Evolutionary conservation across 2,329 filamentous ascomycete genomes (phyloP), one percentile per base, ranked within the genome.

Genomic region (Phialocephala sp.): DNA sequence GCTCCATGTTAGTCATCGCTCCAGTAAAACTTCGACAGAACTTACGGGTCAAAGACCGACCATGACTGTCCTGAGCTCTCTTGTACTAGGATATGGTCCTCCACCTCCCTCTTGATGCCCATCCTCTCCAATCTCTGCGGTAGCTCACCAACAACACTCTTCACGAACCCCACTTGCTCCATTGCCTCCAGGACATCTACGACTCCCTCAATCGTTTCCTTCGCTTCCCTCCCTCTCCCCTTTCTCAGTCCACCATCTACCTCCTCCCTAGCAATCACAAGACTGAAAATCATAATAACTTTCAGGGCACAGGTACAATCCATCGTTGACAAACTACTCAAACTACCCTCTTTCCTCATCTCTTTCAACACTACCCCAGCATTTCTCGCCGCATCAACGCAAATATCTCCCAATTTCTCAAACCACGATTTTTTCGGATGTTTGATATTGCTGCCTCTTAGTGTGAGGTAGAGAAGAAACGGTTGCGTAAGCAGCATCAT

Each of bases 101-200:
- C 24, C 39, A 22, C 41, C 35, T 68, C 64, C 9, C 55, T 65
- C 52, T 60, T 57, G 20, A 68, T 12, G 12, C 64, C 62, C n/a
- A 69, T 37, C 20, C 61, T 61, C n/a, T 55, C 59, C 20, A 69
- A 47, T 8, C 67, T 65, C 11, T 62, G 37, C n/a, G 66, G 66
- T 14, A 70, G 59, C 45, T 70, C 68, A 24, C 66, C 37, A 9
- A 62, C 62, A 3, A 65, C 66, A 37, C 60, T 68, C 37, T 63
- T 65, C 15, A 65, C 66, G 55, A 70, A 70, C 2, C 68, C 68
- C 32, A 70, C 60, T 35, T 68, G 68, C 41, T 70, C 68, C 68
- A 70, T 70, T 36, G 54, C 52, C 14, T 66, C 64, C n/a, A 68
- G 39, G 12, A 70, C 41, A 18, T 57, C 43, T 4, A 68, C 52